phyloP scores from a whole-genome alignment of 306 rosid genomes.

The Prunus davidiana region DNA sequence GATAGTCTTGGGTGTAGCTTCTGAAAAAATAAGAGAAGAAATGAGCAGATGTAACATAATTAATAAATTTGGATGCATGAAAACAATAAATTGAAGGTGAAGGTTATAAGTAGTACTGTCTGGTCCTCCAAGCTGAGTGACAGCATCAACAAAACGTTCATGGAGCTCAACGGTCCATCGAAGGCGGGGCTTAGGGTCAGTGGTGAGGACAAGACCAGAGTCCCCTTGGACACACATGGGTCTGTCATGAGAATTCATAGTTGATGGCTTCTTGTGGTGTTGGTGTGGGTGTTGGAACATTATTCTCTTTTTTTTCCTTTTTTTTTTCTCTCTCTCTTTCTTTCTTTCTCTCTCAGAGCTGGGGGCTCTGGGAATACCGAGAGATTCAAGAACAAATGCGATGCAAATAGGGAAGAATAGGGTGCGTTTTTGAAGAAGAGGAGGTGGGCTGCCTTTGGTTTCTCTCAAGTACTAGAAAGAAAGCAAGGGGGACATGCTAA shows the following conservation, averaged over 20 bases:
- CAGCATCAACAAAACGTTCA: slow-evolving; percentile 98
- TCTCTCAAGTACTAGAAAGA: slow-evolving; percentile 26
- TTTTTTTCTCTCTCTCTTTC: slow-evolving; percentile 38
- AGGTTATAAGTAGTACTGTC: slow-evolving; percentile 51
- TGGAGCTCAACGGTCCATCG: slow-evolving; percentile 99
- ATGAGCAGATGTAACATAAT: neutral
- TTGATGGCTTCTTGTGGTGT: slow-evolving; percentile 85
- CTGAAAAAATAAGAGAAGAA: slow-evolving; percentile 28
- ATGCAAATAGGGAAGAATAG: slow-evolving; percentile 88
- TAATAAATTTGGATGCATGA: neutral
- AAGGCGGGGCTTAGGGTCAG: slow-evolving; percentile 97
- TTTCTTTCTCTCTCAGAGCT: slow-evolving; percentile 42
- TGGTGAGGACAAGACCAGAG: slow-evolving; percentile 98
- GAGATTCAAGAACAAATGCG: slow-evolving; percentile 99
- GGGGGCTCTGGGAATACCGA: slow-evolving; percentile 47
- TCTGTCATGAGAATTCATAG: slow-evolving; percentile 97
- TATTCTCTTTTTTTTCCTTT: neutral
- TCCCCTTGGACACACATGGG: slow-evolving; percentile 96
- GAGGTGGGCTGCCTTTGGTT: slow-evolving; percentile 43
- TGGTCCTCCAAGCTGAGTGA: slow-evolving; percentile 97
- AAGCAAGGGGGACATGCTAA: slow-evolving; percentile 40
- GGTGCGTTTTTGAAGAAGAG: slow-evolving; percentile 89
- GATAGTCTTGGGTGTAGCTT: slow-evolving; percentile 98
- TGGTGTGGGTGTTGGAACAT: slow-evolving; percentile 75
- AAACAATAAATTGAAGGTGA: neutral